These are phyloP conservation scores for Colletotrichum abscissum DNA, from an alignment of 2,329 filamentous ascomycete genomes.

Conservation along the genomic window DNA sequence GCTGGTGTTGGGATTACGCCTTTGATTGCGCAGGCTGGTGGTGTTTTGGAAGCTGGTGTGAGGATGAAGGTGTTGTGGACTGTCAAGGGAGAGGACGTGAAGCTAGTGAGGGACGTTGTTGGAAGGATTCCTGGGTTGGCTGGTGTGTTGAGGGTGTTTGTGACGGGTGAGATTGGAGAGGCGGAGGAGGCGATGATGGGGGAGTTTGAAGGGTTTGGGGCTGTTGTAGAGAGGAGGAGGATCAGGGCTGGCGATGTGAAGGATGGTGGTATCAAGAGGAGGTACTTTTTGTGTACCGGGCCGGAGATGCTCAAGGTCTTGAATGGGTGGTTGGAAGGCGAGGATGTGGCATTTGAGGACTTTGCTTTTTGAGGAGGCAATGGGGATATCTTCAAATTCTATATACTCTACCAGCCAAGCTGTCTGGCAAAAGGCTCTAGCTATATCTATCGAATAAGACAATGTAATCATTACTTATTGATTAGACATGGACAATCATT, in stretches of 20 bases:
- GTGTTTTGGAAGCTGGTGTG: constrained; percentile 51
- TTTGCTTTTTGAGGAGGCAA: constrained; percentile 63
- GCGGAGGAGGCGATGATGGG: constrained; percentile 47
- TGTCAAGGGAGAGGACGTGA: constrained; percentile 69
- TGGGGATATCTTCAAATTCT: no score
- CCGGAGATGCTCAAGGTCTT: constrained; percentile 53
- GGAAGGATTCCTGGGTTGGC: constrained; percentile 62
- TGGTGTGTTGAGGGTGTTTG: constrained; percentile 67
- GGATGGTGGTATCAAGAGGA: constrained; percentile 51
- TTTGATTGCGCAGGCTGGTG: constrained; percentile 73
- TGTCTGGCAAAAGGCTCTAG: no score
- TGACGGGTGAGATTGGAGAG: constrained; percentile 62
- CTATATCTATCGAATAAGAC: no score
- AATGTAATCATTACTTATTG: no score
- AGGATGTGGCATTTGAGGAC: constrained; percentile 68
- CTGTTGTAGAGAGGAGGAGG: constrained; percentile 49
- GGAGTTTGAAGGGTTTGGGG: constrained; percentile 48
- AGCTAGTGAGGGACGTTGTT: constrained; percentile 71
- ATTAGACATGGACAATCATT: no score
- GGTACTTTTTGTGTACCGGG: constrained; percentile 64
- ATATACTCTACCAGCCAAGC: no score
- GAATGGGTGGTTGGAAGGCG: constrained; percentile 64
- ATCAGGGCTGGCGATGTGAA: constrained; percentile 54
- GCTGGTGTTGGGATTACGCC: constrained; percentile 89
- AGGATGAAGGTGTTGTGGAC: constrained; percentile 76